Evolutionary conservation across 768 basidiomycete species (phyloP).

Genomic region (Tulasnella sp.): DNA sequence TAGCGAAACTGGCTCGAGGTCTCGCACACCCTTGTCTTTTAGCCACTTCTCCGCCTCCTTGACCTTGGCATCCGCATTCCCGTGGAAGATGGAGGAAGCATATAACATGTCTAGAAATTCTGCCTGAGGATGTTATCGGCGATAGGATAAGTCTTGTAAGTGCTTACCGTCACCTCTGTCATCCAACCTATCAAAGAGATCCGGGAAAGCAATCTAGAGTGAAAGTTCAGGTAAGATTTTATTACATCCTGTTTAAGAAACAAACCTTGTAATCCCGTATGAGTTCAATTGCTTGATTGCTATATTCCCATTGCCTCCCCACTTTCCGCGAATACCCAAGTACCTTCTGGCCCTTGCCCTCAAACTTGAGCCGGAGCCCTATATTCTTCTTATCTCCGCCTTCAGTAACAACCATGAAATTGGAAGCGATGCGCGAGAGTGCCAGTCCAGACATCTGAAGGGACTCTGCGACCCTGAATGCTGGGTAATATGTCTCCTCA

Average conservation of each 20-base stretch:
- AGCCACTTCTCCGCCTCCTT: slow-evolving; percentile 83
- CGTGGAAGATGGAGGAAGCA: slow-evolving; percentile 58
- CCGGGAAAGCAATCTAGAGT: slow-evolving; percentile 68
- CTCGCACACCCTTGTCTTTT: slow-evolving; percentile 75
- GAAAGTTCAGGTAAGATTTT: background rate
- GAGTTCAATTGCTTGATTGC: slow-evolving; percentile 75
- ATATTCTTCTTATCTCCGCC: slow-evolving; percentile 82
- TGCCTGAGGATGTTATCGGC: slow-evolving; percentile 15
- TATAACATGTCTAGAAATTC: slow-evolving; percentile 59
- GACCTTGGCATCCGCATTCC: slow-evolving; percentile 63
- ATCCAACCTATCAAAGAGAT: slow-evolving; percentile 72
- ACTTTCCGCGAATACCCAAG: slow-evolving; percentile 86
- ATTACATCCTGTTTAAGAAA: background rate
- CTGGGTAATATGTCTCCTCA: slow-evolving; percentile 64
- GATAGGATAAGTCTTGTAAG: background rate
- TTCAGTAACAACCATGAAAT: slow-evolving; percentile 77
- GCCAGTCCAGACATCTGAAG: slow-evolving; percentile 72
- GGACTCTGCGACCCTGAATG: slow-evolving; percentile 71
- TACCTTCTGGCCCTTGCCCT: slow-evolving; percentile 89
- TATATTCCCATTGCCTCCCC: slow-evolving; percentile 87
- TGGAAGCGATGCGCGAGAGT: slow-evolving; percentile 86
- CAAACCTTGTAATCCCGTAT: slow-evolving; percentile 77
- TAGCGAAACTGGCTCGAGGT: slow-evolving; percentile 89
- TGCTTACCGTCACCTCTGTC: slow-evolving; percentile 62
- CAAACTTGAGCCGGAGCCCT: slow-evolving; percentile 93